A percentile compares a stretch with the other conserved stretches of the same genome.
phyloP scores from a whole-genome alignment of 140 eudicot genomes.

The Cichorium intybus region DNA sequence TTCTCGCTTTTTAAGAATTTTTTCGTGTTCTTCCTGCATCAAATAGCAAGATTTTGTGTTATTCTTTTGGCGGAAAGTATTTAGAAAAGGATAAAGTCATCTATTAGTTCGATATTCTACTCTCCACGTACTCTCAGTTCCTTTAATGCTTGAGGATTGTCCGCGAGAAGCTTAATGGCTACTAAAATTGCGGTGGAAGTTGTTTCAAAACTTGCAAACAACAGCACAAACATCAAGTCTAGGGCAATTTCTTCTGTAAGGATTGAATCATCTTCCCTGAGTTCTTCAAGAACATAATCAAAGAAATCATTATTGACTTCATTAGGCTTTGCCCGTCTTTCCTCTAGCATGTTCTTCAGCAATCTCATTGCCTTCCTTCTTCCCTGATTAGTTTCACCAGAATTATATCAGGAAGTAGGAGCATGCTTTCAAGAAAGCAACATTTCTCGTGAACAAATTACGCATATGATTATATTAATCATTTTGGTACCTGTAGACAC shows the following conservation, averaged over 20 bases:
- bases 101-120: neutral
- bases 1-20: slow-evolving; percentile 46
- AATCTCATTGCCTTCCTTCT: slow-evolving; percentile 71
- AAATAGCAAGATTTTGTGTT: too few species aligned
- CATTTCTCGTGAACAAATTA: neutral
- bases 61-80: too few species aligned
- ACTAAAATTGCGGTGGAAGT: slow-evolving; percentile 56
- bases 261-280: slow-evolving; percentile 43
- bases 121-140: slow-evolving; percentile 49
- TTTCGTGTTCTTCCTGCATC: slow-evolving; percentile 73
- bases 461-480: neutral
- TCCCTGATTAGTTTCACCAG: slow-evolving; percentile 42
- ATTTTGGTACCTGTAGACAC: slow-evolving; percentile 62
- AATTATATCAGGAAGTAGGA: neutral
- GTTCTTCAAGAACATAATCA: slow-evolving; percentile 71
- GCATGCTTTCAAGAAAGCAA: neutral
- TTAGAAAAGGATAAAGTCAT: neutral
- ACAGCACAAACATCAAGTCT: slow-evolving; percentile 78
- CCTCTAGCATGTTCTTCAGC: slow-evolving; percentile 68
- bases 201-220: slow-evolving; percentile 88
- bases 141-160: slow-evolving; percentile 61
- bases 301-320: slow-evolving; percentile 52
- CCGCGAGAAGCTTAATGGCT: slow-evolving; percentile 56
- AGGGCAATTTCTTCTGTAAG: slow-evolving; percentile 81
- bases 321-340: slow-evolving; percentile 60